Evolutionary conservation across 108 stramenopile species (phyloP), one percentile per base, ranked within the genome.

Genomic region (Skeletonema marinoi): DNA sequence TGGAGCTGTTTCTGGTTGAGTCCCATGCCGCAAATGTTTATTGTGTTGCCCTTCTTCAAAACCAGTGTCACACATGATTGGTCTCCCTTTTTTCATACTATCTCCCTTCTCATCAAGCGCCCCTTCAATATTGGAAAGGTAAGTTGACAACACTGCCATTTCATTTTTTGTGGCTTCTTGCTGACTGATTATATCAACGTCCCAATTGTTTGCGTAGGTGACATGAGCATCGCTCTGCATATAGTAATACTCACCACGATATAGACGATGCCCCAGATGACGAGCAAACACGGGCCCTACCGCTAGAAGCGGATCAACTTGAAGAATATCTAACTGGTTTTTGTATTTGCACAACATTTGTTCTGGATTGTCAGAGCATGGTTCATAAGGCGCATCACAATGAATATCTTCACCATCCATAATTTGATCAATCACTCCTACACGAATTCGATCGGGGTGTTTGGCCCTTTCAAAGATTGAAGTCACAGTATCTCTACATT

Each of bases 191-290:
- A 98, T 96, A 63, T 93, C 91, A 16, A 32, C 73, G 71, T 99
- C 98, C 98, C 98, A 99, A 42, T 89, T 75, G 44, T 75, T 66
- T 16, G 95, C 93, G 67, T 95, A 97, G 39, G 92, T 88, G 32
- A 97, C 96, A 84, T 99, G 97, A 7, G 97, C 94, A 86, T 99
- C 98, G 12, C 88, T 87, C 82, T 98, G 97, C 75, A 98, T 97
- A 58, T 91, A 89, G 77, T 97, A 99, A 62, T 96, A 96, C 81
- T 99, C 97, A 8, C 96, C 96, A 12, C 92, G 87, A 66, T 96
- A 96, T 78, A 94, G 51, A 16, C 97, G 85, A 82, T 93, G 80
- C 31, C 94, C 94, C 64, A 97, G 82, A 80, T 94, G 93, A 5
- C 96, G 79, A 1, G 97, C 97, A 75, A 95, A 93, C 16, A 96